Base-by-base conservation (phyloP, 2,329 filamentous ascomycete species). In the Bisporella sp. region DNA sequence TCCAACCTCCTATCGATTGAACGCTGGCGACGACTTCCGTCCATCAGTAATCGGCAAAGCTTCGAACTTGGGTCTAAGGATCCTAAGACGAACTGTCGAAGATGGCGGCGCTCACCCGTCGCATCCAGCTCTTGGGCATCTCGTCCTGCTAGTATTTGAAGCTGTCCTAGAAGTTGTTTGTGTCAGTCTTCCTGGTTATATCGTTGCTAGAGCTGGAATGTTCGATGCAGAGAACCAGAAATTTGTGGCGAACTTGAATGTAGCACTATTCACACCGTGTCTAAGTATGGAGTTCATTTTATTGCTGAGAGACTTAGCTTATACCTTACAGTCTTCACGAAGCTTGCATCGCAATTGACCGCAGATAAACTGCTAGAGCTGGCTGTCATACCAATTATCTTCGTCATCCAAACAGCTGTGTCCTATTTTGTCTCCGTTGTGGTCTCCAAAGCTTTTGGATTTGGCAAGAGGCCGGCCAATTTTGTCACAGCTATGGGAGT, bases 161-260 rank as follows among this genome's bases (percentile, higher is more conserved):
- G 93, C 93, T 8, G 91, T 96, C 31, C 76, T 96, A 63, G 90
- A 96, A 66, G 92, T 97, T 29, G 87, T 99, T 46, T 97, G 91
- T 66, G 91, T 99, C 67, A 92, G 87, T 68, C 71, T 96, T 59
- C 93, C 93, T 0, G 93, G 93, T 31, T 99, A 96, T 70, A 85
- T 99, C 56, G 83, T 96, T 48, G 93, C 93, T 9, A 77, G 87
- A 39, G 77, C 89, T 61, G 93, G 93, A 66, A 87, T 96, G 72
- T 97, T 99, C 69, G 89, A 95, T 69, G 89, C 89, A 56, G 90
- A 96, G 47, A 88, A 91, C 67, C 93, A 99, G 69, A 97, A 96
- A 70, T 95, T 99, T 65, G 77, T 96, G 46, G 92, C 93, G 48
- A 96, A 99, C 65, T 76, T 99, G 59, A 99, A 99, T 68, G 90